Base-by-base conservation (phyloP, 2,329 filamentous ascomycete species). In the Botryotinia calthae region DNA sequence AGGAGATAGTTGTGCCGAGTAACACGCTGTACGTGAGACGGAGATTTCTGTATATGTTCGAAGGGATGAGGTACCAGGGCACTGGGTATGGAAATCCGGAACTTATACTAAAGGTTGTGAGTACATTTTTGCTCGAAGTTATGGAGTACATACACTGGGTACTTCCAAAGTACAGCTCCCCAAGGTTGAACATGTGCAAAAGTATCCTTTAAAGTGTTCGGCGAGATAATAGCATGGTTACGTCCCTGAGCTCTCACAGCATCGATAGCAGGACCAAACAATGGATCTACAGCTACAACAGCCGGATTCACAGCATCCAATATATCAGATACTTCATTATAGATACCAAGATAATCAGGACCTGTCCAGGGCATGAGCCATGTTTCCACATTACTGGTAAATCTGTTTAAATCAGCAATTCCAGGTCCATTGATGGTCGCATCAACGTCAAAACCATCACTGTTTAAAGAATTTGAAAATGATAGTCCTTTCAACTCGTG, bases 51-150 rank as follows among this genome's bases (percentile, higher is more conserved):
- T 80, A 81, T 4, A 84, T 78, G 73, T 86, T 86, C 18, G 82
- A 70, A 1, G 83, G 82, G 16, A 85, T 80, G 5, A 82, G 75
- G 58, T 80, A 77, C 80, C 78, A 82, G 1, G 85, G 85, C 0
- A 87, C 78, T 4, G 85, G 85, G 73, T 83, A 86, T 0, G 82
- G 76, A 37, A 82, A 83, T 7, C 81, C 84, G 0, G 84, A 84
- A 22, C n/a, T n/a, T 10, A 70, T 25, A 14, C 67, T 70, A 20
- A 34, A 16, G 20, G 4, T 25, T 14, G 22, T 70, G n/a, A 58
- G 51, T 34, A 61, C 2, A 10, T 34, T 20, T 14, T 14, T 37
- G 5, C 1, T 16, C 2, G 1, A 42, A 16, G 25, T 3, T 34
- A 58, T 18, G 25, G 25, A 34, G 16, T 1, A 44, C 81, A 77